These are phyloP conservation scores for Mariannaea elegans DNA, from an alignment of 2,329 filamentous ascomycete genomes.

Conservation along the genomic window DNA sequence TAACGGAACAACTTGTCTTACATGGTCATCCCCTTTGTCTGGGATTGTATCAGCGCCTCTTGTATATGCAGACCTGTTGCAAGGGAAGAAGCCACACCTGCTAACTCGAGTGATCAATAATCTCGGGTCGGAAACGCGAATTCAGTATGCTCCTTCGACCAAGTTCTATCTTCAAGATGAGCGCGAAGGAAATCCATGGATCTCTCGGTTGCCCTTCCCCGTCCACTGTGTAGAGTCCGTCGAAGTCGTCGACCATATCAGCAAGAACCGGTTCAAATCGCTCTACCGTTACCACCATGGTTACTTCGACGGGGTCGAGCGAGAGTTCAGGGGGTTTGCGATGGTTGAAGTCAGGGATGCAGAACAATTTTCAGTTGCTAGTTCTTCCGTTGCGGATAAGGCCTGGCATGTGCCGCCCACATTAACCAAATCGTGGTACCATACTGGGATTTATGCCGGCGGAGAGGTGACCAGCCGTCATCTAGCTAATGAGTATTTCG, in stretches of 20 bases:
- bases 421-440: slow-evolving; percentile 9
- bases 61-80: not conserved
- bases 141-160: not conserved
- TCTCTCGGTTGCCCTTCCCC: slow-evolving; percentile 39
- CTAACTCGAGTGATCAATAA: not conserved
- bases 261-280: not conserved
- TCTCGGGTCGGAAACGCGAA: not conserved
- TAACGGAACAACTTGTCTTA: not conserved
- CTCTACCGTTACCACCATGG: slow-evolving; percentile 39
- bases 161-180: slow-evolving; percentile 34
- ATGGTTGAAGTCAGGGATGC: slow-evolving; percentile 41
- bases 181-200: slow-evolving; percentile 34
- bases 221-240: slow-evolving; percentile 36
- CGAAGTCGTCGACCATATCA: slow-evolving; percentile 15
- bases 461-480: not conserved
- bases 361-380: slow-evolving; percentile 8
- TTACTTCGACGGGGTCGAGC: slow-evolving; percentile 39
- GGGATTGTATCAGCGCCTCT: not conserved
- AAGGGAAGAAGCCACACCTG: not conserved
- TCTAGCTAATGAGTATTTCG: not conserved
- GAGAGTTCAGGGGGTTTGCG: slow-evolving; percentile 44
- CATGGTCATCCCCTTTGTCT: too few species aligned
- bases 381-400: too few species aligned
- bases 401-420: not conserved
- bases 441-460: not conserved